Conservation (phyloP, 257 asterid species). For the Solanum pennellii region DNA sequence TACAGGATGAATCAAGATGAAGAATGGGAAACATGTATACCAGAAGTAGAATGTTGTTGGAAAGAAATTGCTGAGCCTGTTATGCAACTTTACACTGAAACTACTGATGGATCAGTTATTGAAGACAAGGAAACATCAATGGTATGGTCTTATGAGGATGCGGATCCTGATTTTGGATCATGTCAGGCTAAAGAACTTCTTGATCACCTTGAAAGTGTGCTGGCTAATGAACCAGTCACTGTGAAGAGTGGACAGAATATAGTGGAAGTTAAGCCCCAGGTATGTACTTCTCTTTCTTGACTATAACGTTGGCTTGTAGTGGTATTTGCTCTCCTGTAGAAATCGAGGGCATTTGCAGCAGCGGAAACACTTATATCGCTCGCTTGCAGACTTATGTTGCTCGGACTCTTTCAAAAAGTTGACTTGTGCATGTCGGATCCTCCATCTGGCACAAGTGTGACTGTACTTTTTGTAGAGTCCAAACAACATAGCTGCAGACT, state of each 20-base stretch:
- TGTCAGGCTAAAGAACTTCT: slow-evolving; percentile 93
- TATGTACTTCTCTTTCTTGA: slow-evolving; percentile 6
- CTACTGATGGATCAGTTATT: slow-evolving; percentile 81
- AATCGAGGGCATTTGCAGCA: neutral
- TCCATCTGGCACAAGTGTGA: neutral
- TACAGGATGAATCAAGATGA: slow-evolving; percentile 51
- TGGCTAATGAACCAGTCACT: slow-evolving; percentile 80
- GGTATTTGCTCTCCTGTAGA: neutral
- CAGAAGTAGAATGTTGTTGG: slow-evolving; percentile 71
- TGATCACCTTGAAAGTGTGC: slow-evolving; percentile 83
- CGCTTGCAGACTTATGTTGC: neutral
- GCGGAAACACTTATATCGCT: no score
- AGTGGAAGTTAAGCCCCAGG: slow-evolving; percentile 94
- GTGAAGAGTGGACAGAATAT: slow-evolving; percentile 68
- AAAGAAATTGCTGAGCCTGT: slow-evolving; percentile 89
- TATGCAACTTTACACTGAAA: slow-evolving; percentile 75
- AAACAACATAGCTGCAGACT: no score
- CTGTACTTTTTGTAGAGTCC: neutral
- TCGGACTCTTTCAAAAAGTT: neutral
- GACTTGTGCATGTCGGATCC: neutral
- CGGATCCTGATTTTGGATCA: slow-evolving; percentile 92
- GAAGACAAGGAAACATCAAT: slow-evolving; percentile 70
- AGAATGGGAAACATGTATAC: slow-evolving; percentile 73
- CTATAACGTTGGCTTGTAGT: neutral
- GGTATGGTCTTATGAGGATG: slow-evolving; percentile 88